These are phyloP conservation scores for Periconia sp. DNA, from an alignment of 2,329 filamentous ascomycete species.

Conservation along the genomic window DNA sequence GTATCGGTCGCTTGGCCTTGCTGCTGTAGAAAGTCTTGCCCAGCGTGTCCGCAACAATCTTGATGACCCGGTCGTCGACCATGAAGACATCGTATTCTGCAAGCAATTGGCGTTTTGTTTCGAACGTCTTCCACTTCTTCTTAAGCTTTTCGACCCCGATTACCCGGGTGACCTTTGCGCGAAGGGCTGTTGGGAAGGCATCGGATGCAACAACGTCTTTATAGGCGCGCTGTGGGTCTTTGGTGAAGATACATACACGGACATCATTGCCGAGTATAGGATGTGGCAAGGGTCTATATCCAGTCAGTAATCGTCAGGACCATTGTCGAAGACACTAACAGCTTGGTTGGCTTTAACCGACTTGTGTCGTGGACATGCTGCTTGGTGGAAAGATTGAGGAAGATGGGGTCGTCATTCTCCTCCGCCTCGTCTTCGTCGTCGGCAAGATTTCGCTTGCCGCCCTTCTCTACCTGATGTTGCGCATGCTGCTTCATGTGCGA, in stretches of 20 bases:
- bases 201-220: slow-evolving; percentile 84
- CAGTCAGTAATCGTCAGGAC: neutral
- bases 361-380: slow-evolving; percentile 74
- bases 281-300: slow-evolving; percentile 68
- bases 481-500: slow-evolving; percentile 61
- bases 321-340: slow-evolving; percentile 48
- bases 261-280: slow-evolving; percentile 70
- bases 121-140: slow-evolving; percentile 87
- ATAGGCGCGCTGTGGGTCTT: slow-evolving; percentile 81
- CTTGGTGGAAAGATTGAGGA: slow-evolving; percentile 69
- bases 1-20: slow-evolving; percentile 83
- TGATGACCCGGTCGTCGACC: slow-evolving; percentile 83
- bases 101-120: slow-evolving; percentile 77
- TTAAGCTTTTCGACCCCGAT: slow-evolving; percentile 87
- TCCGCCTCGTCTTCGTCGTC: slow-evolving; percentile 53
- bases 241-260: slow-evolving; percentile 85
- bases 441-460: slow-evolving; percentile 61
- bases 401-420: slow-evolving; percentile 61
- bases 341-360: slow-evolving; percentile 83
- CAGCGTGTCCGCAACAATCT: slow-evolving; percentile 74
- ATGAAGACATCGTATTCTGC: slow-evolving; percentile 92
- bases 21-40: slow-evolving; percentile 93
- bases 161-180: slow-evolving; percentile 61
- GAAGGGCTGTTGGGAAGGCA: slow-evolving; percentile 58
- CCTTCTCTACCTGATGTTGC: slow-evolving; percentile 54